Conservation (phyloP, 2,329 filamentous ascomycete species). For the Cladophialophora yegresii region DNA sequence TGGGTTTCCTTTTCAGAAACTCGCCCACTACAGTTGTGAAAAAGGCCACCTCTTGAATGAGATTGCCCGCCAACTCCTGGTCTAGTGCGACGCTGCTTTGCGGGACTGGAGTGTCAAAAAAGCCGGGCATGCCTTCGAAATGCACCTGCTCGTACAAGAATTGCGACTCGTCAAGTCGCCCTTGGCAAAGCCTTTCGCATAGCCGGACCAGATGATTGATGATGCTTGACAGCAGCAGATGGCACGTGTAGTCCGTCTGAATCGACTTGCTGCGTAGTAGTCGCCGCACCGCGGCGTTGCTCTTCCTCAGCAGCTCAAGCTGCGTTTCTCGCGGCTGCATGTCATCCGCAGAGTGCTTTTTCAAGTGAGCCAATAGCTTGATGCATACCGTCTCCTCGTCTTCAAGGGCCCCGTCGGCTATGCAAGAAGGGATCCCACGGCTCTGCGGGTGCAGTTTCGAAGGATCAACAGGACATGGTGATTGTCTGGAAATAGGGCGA, state of each 20-base stretch:
- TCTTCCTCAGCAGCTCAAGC: slow-evolving; percentile 32
- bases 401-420: slow-evolving; percentile 15
- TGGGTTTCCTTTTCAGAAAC: slow-evolving; percentile 34
- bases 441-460: slow-evolving; percentile 16
- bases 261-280: slow-evolving; percentile 30
- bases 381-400: slow-evolving; percentile 36
- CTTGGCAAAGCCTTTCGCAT: slow-evolving; percentile 31
- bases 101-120: slow-evolving; percentile 18
- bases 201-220: slow-evolving; percentile 30
- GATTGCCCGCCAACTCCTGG: slow-evolving; percentile 8
- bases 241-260: slow-evolving; percentile 34
- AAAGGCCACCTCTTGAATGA: slow-evolving; percentile 26
- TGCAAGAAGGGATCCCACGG: slow-evolving; percentile 3
- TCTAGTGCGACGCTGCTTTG: slow-evolving; percentile 8
- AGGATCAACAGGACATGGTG: slow-evolving; percentile 13
- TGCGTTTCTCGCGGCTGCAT: slow-evolving; percentile 24
- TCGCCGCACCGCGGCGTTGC: slow-evolving; percentile 32
- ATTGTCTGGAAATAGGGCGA: slow-evolving; percentile 24
- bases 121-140: slow-evolving; percentile 24
- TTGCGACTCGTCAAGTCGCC: slow-evolving; percentile 21
- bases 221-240: slow-evolving; percentile 35
- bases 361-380: slow-evolving; percentile 35
- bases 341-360: slow-evolving; percentile 29
- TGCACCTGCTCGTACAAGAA: slow-evolving; percentile 30
- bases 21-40: slow-evolving; percentile 29